Evolutionary conservation across 805 yeast genomes (phyloP), one percentile per base, ranked within the genome.

Genomic region (Yarrowia keelungensis): DNA sequence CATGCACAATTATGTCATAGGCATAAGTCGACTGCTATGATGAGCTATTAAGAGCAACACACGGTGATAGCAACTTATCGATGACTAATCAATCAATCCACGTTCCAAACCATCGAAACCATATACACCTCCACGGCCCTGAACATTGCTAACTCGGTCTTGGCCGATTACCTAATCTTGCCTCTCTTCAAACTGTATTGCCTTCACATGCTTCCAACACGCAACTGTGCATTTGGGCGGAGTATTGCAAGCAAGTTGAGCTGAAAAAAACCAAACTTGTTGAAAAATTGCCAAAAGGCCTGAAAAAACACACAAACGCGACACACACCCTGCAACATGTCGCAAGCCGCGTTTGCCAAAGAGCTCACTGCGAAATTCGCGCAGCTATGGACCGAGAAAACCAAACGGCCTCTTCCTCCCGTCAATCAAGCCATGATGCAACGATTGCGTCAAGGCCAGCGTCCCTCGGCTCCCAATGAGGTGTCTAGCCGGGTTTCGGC

Each of bases 311-410:
- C 38, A 26, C 22, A 32, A 32, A 15, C n/a, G 16, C 26, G 12
- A 22, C 50, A 26, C 35, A 22, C 50, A 2, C 26, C 5, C 16
- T 3, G 0, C 11, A 32, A 8, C 36, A 49, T 49, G 53, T 49
- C 53, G 15, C 38, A 32, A 32, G 19, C 51, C 14, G 15, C 59
- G 14, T 56, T 56, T 10, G 64, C 64, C n/a, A 56, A 59, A 14
- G 65, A 59, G 51, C 65, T 59, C 14, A 59, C 65, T 5, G 47
- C 42, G 35, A 59, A 32, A 59, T 59, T 59, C 42, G 51, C 51
- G 16, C 42, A 43, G 11, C 10, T 59, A 45, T 59, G 65, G 65
- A 43, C 50, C 9, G 42, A 59, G 10, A 43, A 43, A 35, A 59
- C 50, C 14, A 59, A 43, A 19, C 41, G 65, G 14, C 65, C 65